Base-by-base conservation (phyloP, 768 basidiomycete genomes). In the Rhodosporidiobolus odoratus region DNA sequence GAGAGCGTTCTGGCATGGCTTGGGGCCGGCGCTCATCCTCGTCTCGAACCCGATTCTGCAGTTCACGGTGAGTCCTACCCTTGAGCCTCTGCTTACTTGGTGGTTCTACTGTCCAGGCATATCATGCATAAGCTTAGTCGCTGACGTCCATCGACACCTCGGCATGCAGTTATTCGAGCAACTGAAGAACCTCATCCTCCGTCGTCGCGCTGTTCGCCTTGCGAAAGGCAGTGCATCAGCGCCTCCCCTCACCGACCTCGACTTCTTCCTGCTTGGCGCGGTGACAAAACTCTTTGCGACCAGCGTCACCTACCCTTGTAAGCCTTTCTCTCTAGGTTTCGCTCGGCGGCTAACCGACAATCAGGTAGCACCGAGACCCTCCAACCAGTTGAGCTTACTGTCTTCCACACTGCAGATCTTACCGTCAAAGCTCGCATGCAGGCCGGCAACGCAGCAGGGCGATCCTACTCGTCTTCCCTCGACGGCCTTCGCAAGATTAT, bases 141-240 rank as follows among this genome's bases (percentile, higher is more conserved):
- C n/a, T n/a, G n/a, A n/a, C n/a, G n/a, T n/a, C n/a, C n/a, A n/a
- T n/a, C n/a, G n/a, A n/a, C n/a, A n/a, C 32, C 23, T 6, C 40
- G 87, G 93, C 82, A 94, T 3, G 96, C 79, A 97, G 95, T 27
- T 86, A 0, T 98, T 97, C 73, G 95, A 99, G 80, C 92, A 96
- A 78, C 82, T 98, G 76, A 96, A 95, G 83, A 96, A 94, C 76
- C 75, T 86, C 45, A 77, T 97, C 67, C 81, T 92, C 64, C 83
- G 84, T 69, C 84, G 84, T 38, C 85, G 89, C 43, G 86, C 85
- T 9, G 81, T 74, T 78, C 86, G 74, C 82, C 84, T 60, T 83
- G 82, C 41, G 80, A 83, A 59, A 84, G 83, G 57, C 81, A 66
- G 78, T 52, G 69, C 50, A 65, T 65, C 80, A 47, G 81, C 81